Evolutionary conservation across 2,329 filamentous ascomycete genomes (phyloP).

Genomic region (Claviceps spartinae): DNA sequence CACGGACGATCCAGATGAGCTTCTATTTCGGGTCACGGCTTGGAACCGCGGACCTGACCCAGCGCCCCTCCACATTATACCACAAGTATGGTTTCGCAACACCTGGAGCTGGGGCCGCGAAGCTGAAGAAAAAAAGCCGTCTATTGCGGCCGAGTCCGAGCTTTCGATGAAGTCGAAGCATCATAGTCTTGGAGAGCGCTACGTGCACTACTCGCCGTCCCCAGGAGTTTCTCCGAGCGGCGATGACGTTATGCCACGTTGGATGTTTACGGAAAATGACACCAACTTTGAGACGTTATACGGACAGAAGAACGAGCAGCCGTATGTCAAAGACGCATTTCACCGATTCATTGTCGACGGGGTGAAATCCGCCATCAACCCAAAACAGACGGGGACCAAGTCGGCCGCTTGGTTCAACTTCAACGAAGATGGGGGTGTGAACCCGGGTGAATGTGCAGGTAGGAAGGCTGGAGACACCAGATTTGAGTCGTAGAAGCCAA

Average conservation of each 20-base stretch:
- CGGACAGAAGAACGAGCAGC: slow-evolving; percentile 60
- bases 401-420: slow-evolving; percentile 85
- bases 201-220: slow-evolving; percentile 75
- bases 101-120: slow-evolving; percentile 94
- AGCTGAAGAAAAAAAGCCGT: slow-evolving; percentile 60
- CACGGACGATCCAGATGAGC: slow-evolving; percentile 76
- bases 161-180: slow-evolving; percentile 67
- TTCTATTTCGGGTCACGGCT: slow-evolving; percentile 86
- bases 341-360: slow-evolving; percentile 75
- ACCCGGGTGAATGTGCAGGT: slow-evolving; percentile 82
- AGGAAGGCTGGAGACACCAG: slow-evolving; percentile 17
- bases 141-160: slow-evolving; percentile 52
- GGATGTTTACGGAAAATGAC: slow-evolving; percentile 93
- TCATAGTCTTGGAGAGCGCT: slow-evolving; percentile 66
- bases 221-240: slow-evolving; percentile 68
- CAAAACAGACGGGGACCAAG: slow-evolving; percentile 69
- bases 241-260: slow-evolving; percentile 69
- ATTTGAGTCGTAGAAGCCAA: neutral
- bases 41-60: slow-evolving; percentile 90
- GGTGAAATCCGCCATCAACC: slow-evolving; percentile 72
- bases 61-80: slow-evolving; percentile 83
- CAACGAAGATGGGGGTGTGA: slow-evolving; percentile 76
- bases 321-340: slow-evolving; percentile 91
- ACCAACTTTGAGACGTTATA: slow-evolving; percentile 75
- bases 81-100: slow-evolving; percentile 94